Base-by-base conservation (phyloP, 176 grass and related monocot species). In the Elaeis guineensis region DNA sequence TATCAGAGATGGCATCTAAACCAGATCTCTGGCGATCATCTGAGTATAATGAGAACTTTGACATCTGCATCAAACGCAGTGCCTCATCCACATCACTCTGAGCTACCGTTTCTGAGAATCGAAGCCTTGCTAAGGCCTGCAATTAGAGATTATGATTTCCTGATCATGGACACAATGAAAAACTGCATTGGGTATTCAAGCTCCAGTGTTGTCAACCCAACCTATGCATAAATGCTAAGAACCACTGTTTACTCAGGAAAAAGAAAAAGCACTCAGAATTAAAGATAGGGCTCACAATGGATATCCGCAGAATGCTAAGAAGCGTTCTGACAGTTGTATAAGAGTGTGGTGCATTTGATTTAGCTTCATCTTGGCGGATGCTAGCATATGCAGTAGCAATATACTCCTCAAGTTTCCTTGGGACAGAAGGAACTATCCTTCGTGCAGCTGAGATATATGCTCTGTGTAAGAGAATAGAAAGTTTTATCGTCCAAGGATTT, bases 291-390 rank as follows among this genome's bases (percentile, higher is more conserved):
- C 94, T 89, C 78, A 98, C 94, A 79, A 98, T 86, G 17, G 94
- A 98, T 75, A 98, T 93, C 2, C 94, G 94, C 50, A 98, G 84
- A 28, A 98, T 98, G 73, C 94, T 98, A 24, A 98, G 75, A 49
- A 93, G 94, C 50, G 94, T 98, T 49, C 94, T 81, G 53, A 98
- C 82, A 26, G 94, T 98, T 56, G 94, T 98, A 51, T 98, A 98
- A 69, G 94, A 93, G 60, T 91, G 85, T 7, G 94, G 94, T 54
- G 94, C 94, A 74, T 98, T 98, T 22, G 94, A 98, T 78, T 87
- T 98, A n/a, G 94, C 85, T 78, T 98, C 94, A 66, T 98, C 94
- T 76, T 98, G 94, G 49, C 94, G 84, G 71, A 98, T 93, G 74
- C 94, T 98, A 44, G 94, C 75, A 78, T 98, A 98, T 54, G 94